Evolutionary conservation across 352 stramenopile genomes (phyloP).

Genomic region (Phytophthora rubi): DNA sequence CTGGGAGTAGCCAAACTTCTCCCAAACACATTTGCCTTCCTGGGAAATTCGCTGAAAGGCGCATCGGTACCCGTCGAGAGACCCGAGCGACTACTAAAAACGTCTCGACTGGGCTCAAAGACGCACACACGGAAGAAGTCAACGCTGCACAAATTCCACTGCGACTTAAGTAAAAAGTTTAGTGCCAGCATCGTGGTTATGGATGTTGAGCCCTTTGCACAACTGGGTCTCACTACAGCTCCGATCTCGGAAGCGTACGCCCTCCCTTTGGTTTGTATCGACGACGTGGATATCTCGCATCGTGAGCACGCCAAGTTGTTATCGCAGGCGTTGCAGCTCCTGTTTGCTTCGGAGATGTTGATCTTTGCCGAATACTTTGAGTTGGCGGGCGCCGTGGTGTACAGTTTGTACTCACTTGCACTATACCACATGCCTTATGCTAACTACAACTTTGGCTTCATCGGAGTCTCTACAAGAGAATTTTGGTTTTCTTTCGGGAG

Average conservation of each 20-base stretch:
- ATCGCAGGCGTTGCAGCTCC: slow-evolving; percentile 25
- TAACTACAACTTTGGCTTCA: slow-evolving; percentile 24
- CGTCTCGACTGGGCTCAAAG: not conserved
- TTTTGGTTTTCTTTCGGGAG: slow-evolving; percentile 4
- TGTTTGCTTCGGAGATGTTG: slow-evolving; percentile 33
- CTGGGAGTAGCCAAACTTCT: slow-evolving; percentile 5
- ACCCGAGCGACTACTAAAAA: not conserved
- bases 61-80: not conserved
- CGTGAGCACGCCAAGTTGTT: slow-evolving; percentile 25
- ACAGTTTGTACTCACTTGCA: slow-evolving; percentile 33
- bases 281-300: slow-evolving; percentile 22
- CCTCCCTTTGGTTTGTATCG: slow-evolving; percentile 4
- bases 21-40: slow-evolving; percentile 4
- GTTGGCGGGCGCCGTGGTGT: slow-evolving; percentile 27
- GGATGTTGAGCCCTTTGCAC: not conserved
- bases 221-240: not conserved
- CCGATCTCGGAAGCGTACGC: not conserved
- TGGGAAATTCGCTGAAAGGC: slow-evolving; percentile 2
- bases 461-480: slow-evolving; percentile 7
- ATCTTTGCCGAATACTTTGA: slow-evolving; percentile 41
- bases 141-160: not conserved
- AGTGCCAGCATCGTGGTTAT: slow-evolving; percentile 1
- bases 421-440: slow-evolving; percentile 18
- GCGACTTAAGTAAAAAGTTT: not conserved
- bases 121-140: not conserved